phyloP scores from a whole-genome alignment of 495 filamentous ascomycete genomes.

The Trichoderma erinaceum region DNA sequence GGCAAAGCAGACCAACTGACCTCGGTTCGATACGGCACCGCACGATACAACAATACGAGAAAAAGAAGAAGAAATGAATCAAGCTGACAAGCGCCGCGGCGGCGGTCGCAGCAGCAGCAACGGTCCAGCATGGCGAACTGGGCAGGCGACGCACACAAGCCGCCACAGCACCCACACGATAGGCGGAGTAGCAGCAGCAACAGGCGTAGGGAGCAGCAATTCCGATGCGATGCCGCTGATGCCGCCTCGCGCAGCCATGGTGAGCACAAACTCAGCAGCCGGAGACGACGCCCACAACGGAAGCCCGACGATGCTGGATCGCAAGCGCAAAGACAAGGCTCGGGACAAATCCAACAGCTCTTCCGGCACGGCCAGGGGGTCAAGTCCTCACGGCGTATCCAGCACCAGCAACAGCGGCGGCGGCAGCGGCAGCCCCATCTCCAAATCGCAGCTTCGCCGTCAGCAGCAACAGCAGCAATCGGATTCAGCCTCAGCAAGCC shows the following conservation, averaged over 20 bases:
- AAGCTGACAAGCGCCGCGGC: constrained; percentile 31
- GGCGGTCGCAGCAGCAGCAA: constrained; percentile 15
- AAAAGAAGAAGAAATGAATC: constrained; percentile 22
- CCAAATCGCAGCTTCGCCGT: constrained; percentile 6
- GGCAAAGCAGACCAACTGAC: not conserved
- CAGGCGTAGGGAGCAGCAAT: constrained; percentile 14
- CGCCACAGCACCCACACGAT: not conserved
- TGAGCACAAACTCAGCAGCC: not conserved
- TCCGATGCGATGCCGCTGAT: constrained; percentile 15
- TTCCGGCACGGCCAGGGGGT: not conserved
- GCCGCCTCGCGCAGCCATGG: constrained; percentile 17
- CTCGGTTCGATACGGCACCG: not conserved
- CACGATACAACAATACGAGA: constrained; percentile 15
- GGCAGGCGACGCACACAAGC: not conserved
- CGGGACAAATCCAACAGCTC: not conserved
- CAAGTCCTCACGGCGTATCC: constrained; percentile 4
- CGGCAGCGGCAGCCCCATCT: constrained; percentile 12
- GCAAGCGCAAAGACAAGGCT: constrained; percentile 3
- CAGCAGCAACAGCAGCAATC: not conserved
- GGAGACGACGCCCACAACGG: not conserved
- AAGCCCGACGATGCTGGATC: not conserved
- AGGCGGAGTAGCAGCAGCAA: not conserved
- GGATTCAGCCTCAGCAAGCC: constrained; percentile 24
- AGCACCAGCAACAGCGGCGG: constrained; percentile 5
- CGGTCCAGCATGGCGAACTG: not conserved